phyloP scores from a whole-genome alignment of 2,329 filamentous ascomycete species.

The Colletotrichum camelliae region DNA sequence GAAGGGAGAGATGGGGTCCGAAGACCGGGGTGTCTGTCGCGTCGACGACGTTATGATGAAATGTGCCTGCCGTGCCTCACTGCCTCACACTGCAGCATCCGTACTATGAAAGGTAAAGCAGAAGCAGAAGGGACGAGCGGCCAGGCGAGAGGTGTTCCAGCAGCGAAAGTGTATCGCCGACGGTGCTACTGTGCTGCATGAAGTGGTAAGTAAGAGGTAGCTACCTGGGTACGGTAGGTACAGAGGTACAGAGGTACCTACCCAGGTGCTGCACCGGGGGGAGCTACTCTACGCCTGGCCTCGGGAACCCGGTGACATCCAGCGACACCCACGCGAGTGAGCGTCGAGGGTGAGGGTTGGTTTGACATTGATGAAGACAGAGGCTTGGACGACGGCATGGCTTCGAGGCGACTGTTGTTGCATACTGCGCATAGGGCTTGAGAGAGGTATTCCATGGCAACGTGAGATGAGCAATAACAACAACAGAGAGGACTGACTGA shows the following conservation, averaged over 20 bases:
- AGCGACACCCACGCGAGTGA: background rate
- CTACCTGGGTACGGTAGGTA: too few relatives aligned
- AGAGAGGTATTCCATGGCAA: background rate
- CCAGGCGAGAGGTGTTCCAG: constrained; percentile 9
- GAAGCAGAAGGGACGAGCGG: constrained; percentile 12
- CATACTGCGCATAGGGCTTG: background rate
- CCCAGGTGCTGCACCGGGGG: background rate
- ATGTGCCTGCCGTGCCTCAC: background rate
- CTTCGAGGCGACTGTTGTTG: background rate
- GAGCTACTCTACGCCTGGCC: background rate
- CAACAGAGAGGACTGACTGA: background rate
- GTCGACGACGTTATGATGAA: constrained; percentile 3
- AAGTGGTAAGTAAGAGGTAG: too few relatives aligned
- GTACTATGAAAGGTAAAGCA: background rate
- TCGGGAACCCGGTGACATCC: background rate
- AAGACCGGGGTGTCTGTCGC: constrained; percentile 1
- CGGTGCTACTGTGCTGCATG: background rate
- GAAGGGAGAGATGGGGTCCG: background rate
- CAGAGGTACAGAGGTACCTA: background rate
- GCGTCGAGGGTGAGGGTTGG: background rate
- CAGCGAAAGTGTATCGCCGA: background rate
- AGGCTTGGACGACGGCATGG: background rate
- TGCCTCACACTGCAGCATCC: background rate
- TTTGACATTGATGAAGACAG: constrained; percentile 2
- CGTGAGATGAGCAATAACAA: background rate